phyloP scores from a whole-genome alignment of 2,329 filamentous ascomycete genomes.

The Aspergillus puulaauensis region DNA sequence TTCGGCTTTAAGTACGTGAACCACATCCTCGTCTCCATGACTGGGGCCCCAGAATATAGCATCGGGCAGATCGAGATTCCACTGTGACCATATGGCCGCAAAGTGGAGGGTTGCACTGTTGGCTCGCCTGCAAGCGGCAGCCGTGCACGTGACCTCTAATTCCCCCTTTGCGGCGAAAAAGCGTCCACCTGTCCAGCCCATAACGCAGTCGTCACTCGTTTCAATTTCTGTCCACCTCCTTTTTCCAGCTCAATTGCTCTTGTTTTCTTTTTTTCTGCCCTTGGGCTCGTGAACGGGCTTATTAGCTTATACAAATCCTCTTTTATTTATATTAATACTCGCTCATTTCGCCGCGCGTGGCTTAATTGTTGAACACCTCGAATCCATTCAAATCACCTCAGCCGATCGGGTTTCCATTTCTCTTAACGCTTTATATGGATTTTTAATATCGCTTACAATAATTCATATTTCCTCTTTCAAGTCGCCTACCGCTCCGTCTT shows the following conservation, averaged over 20 bases:
- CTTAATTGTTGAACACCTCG: slow-evolving; percentile 10
- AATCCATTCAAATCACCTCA: neutral
- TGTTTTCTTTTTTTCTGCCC: neutral
- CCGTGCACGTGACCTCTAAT: slow-evolving; percentile 15
- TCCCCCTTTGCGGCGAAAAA: slow-evolving; percentile 21
- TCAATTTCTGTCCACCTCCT: slow-evolving; percentile 5
- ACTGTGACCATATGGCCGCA: neutral
- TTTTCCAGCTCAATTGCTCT: slow-evolving; percentile 9
- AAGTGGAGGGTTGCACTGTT: neutral
- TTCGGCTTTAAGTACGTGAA: neutral
- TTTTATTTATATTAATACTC: neutral
- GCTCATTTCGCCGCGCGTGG: slow-evolving; percentile 12
- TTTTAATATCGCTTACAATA: neutral
- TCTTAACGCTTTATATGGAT: slow-evolving; percentile 1
- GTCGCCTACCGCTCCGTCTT: neutral
- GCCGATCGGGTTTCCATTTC: neutral
- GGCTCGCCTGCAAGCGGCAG: slow-evolving; percentile 13
- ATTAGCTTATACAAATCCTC: neutral
- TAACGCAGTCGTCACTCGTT: slow-evolving; percentile 5
- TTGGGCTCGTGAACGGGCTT: neutral
- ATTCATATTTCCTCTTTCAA: neutral
- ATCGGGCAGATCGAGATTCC: neutral
- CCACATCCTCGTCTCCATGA: neutral
- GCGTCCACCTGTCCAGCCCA: slow-evolving; percentile 1
- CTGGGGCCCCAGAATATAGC: neutral